phyloP scores from a whole-genome alignment of 2,329 filamentous ascomycete species.

The Pyricularia grisea region DNA sequence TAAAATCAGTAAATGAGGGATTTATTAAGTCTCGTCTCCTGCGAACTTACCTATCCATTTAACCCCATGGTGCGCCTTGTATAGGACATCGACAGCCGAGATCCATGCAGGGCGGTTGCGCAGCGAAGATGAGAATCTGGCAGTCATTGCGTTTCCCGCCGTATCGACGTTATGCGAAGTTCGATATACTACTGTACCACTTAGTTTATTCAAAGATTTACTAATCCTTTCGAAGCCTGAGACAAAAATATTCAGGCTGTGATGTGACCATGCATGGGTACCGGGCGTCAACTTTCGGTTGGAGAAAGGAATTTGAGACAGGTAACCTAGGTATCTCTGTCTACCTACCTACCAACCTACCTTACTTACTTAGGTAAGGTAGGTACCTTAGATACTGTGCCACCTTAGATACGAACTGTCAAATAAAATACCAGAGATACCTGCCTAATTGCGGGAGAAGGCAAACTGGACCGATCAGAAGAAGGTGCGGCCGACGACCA shows the following conservation, averaged over 20 bases:
- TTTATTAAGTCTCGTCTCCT: background rate
- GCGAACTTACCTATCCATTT: background rate
- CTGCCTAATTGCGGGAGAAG: background rate
- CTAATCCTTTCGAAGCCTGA: background rate
- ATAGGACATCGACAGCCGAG: constrained; percentile 18
- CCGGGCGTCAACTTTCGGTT: no score
- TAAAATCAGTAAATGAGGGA: background rate
- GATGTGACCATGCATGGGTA: background rate
- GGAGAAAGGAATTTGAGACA: no score
- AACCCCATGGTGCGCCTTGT: background rate
- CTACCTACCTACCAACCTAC: no score
- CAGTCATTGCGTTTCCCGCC: background rate
- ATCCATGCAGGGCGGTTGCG: constrained; percentile 26
- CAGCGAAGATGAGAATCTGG: constrained; percentile 29
- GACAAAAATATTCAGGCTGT: background rate
- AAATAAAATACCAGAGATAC: background rate
- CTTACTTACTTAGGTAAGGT: no score
- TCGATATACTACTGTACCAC: no score
- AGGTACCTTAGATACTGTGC: no score
- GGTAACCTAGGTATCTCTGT: no score
- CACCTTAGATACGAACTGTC: background rate
- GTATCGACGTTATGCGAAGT: background rate
- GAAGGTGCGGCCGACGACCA: background rate
- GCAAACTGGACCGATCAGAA: background rate
- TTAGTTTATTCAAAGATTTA: background rate